Evolutionary conservation across 2,329 filamentous ascomycete genomes (phyloP).

Genomic region (Zymoseptoria pseudotritici): DNA sequence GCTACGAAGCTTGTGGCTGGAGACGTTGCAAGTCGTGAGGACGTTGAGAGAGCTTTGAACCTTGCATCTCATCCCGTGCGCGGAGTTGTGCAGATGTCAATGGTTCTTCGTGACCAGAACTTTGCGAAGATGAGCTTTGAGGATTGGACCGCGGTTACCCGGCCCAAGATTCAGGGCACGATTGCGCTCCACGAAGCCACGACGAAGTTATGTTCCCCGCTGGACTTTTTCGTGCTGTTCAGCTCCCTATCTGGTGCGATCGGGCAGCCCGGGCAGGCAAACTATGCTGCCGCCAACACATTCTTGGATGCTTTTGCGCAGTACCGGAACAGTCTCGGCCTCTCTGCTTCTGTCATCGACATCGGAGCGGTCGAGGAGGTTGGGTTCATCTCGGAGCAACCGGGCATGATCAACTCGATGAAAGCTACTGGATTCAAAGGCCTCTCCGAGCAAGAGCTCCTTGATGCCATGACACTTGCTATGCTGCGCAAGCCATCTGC

Average conservation of each 20-base stretch:
- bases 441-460: too few species aligned
- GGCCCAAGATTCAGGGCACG: constrained; percentile 6
- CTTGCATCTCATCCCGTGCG: not conserved
- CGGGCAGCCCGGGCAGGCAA: constrained; percentile 50
- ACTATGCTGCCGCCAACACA: constrained; percentile 48
- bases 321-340: constrained; percentile 34
- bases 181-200: constrained; percentile 28
- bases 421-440: too few species aligned
- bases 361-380: constrained; percentile 44
- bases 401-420: too few species aligned
- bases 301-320: constrained; percentile 24
- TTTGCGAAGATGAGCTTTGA: constrained; percentile 6
- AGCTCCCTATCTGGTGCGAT: constrained; percentile 46
- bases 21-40: not conserved
- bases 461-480: too few species aligned
- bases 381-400: constrained; percentile 28
- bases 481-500: too few species aligned
- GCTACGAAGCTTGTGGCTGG: not conserved
- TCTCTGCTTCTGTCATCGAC: constrained; percentile 45
- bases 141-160: not conserved
- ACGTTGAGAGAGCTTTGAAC: not conserved
- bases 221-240: constrained; percentile 35
- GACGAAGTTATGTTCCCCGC: not conserved
- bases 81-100: constrained; percentile 7
- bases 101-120: constrained; percentile 6